These are phyloP conservation scores for Apiotrichum sp. DNA, from an alignment of 1,284 basidiomycete species.

Conservation along the genomic window DNA sequence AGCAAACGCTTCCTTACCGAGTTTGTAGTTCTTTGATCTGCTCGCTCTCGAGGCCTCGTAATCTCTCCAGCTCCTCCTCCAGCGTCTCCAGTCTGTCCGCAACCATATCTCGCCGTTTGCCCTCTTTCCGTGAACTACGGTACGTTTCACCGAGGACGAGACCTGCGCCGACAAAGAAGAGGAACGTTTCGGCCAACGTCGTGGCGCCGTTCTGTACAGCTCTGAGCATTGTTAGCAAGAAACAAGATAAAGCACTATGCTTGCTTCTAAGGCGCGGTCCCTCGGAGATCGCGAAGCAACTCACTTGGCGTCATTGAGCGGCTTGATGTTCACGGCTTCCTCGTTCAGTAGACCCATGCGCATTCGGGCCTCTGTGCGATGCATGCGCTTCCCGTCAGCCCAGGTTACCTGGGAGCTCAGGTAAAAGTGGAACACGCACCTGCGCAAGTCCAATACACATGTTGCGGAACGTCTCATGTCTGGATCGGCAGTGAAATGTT, in stretches of 20 bases:
- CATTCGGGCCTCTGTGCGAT: slow-evolving; percentile 68
- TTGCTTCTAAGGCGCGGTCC: too few species aligned
- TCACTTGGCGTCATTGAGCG: slow-evolving; percentile 73
- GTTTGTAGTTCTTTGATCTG: slow-evolving; percentile 25
- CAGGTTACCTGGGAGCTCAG: neutral
- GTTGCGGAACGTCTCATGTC: slow-evolving; percentile 69
- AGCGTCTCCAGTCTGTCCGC: slow-evolving; percentile 60
- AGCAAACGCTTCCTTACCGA: slow-evolving; percentile 20
- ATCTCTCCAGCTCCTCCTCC: slow-evolving; percentile 48
- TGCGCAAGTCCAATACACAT: slow-evolving; percentile 75
- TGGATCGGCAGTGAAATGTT: slow-evolving; percentile 30
- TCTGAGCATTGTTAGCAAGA: slow-evolving; percentile 46
- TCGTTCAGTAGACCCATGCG: slow-evolving; percentile 75
- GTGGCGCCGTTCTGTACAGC: slow-evolving; percentile 86
- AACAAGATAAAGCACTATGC: neutral
- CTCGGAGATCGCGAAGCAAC: slow-evolving; percentile 20
- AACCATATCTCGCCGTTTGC: slow-evolving; percentile 66
- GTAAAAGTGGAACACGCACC: slow-evolving; percentile 23
- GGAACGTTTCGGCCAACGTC: slow-evolving; percentile 74
- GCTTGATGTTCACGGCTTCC: slow-evolving; percentile 66
- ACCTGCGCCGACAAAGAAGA: slow-evolving; percentile 69
- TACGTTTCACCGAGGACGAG: slow-evolving; percentile 74
- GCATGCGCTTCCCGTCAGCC: slow-evolving; percentile 51
- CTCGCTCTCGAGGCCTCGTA: slow-evolving; percentile 19
- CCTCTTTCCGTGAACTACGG: slow-evolving; percentile 65